Base-by-base conservation (phyloP, 768 basidiomycete genomes). In the Amanita jacksonii region DNA sequence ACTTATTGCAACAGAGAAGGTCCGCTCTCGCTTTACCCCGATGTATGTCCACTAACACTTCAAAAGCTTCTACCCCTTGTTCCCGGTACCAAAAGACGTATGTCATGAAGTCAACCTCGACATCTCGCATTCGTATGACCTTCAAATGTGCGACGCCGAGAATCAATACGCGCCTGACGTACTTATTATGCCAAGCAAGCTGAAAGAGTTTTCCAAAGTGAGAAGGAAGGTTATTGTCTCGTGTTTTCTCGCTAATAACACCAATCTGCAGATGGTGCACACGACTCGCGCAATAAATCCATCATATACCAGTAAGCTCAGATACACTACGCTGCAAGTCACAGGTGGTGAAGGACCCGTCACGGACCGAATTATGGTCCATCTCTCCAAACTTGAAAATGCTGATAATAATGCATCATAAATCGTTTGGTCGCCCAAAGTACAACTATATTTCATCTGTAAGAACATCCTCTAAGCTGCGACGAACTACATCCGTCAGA, bases 191-290 rank as follows among this genome's bases (percentile, higher is more conserved):
- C 91, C 96, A 0, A 93, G 91, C 59, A 73, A 81, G 39, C 67
- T 98, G 41, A 92, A 88, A 61, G 84, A 92, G 15, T 98, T 98
- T 57, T 71, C 78, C 13, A 94, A 91, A 75, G 92, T 89, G 18
- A 51, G 52, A 51, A 22, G 15, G 13, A 13, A 22, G 20, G n/a
- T 10, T 37, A 19, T 8, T 38, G 22, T 32, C 31, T 10, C 20
- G 25, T 28, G 6, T 9, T 23, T 38, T 9, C 12, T 27, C 19
- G 31, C 23, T 46, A 49, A 18, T 28, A 46, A 7, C 13, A 23
- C 44, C 22, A 15, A 34, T 24, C 7, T 23, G 10, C 49, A 96
- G 93, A 68, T 74, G 40, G 79, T 96, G 25, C 81, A 91, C 55
- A 71, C 73, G 8, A 86, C 85, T 2, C 66, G 73, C 3, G 74